Evolutionary conservation across 495 filamentous ascomycete species (phyloP).

Genomic region (Aspergillus steynii): DNA sequence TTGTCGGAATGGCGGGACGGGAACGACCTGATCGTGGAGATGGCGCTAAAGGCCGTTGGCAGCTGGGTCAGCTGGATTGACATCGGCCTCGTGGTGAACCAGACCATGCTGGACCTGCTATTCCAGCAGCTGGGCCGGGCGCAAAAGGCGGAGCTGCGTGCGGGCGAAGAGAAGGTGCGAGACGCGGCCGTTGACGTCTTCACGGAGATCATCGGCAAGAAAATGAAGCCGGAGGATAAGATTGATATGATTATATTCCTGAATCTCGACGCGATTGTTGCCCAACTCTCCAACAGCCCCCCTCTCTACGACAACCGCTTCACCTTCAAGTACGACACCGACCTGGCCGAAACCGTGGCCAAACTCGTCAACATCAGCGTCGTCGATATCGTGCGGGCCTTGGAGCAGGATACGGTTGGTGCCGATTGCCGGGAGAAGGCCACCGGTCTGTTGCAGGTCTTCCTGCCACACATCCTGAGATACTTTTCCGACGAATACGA

Average conservation of each 20-base stretch:
- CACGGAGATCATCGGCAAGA: slow-evolving; percentile 94
- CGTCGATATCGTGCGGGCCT: slow-evolving; percentile 77
- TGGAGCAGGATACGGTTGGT: slow-evolving; percentile 61
- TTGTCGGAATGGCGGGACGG: slow-evolving; percentile 74
- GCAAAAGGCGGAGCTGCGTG: slow-evolving; percentile 46
- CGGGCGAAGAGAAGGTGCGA: slow-evolving; percentile 69
- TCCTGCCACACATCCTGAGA: slow-evolving; percentile 81
- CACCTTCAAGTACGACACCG: slow-evolving; percentile 85
- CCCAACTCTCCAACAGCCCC: slow-evolving; percentile 77
- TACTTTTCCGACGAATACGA: slow-evolving; percentile 98
- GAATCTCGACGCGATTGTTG: slow-evolving; percentile 78
- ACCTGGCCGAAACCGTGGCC: slow-evolving; percentile 90
- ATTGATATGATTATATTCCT: slow-evolving; percentile 89
- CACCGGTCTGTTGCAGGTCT: slow-evolving; percentile 72
- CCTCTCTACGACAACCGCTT: slow-evolving; percentile 73
- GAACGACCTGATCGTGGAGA: slow-evolving; percentile 74
- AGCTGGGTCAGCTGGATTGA: slow-evolving; percentile 99
- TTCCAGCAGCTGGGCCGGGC: slow-evolving; percentile 74
- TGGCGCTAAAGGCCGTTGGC: slow-evolving; percentile 83
- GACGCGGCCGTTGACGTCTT: slow-evolving; percentile 90
- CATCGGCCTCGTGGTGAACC: slow-evolving; percentile 87
- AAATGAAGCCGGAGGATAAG: slow-evolving; percentile 93
- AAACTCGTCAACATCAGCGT: slow-evolving; percentile 93
- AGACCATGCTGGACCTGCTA: slow-evolving; percentile 77
- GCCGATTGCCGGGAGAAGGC: slow-evolving; percentile 59